Evolutionary conservation across 768 basidiomycete genomes (phyloP).

Genomic region (Calocera viscosa): DNA sequence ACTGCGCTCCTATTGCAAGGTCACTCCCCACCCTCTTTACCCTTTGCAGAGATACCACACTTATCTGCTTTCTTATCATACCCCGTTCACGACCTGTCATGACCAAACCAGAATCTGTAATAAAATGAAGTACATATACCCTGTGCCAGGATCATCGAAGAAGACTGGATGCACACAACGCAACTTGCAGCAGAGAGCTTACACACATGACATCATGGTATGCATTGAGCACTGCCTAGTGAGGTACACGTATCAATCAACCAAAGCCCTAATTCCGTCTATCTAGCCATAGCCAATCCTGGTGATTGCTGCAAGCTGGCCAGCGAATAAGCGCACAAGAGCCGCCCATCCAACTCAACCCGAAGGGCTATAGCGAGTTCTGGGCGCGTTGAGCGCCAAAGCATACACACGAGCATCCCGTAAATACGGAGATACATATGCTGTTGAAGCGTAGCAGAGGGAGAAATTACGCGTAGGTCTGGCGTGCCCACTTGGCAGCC

Average conservation of each 20-base stretch:
- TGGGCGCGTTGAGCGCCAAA: constrained; percentile 9
- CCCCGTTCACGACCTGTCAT: not conserved
- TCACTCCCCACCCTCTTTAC: not conserved
- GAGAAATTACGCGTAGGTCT: constrained; percentile 53
- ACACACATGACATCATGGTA: too few relatives aligned
- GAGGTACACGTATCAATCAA: not conserved
- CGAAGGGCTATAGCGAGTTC: constrained; percentile 9
- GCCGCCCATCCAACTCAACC: constrained; percentile 9
- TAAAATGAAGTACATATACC: not conserved
- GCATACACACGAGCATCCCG: constrained; percentile 8
- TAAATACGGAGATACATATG: constrained; percentile 22
- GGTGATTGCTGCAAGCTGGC: not conserved
- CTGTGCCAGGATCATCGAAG: not conserved
- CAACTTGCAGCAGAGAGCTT: too few relatives aligned
- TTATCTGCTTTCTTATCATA: not conserved
- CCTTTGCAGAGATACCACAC: not conserved
- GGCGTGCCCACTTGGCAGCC: constrained; percentile 88
- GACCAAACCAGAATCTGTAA: not conserved
- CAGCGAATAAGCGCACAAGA: constrained; percentile 8
- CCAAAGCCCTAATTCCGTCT: not conserved
- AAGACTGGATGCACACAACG: too few relatives aligned
- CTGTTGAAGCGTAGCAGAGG: constrained; percentile 75
- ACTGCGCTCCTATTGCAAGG: not conserved
- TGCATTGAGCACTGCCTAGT: too few relatives aligned
- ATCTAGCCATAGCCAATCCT: constrained; percentile 1